phyloP scores from a whole-genome alignment of 2,329 filamentous ascomycete genomes.

The Arthrobotrys sinensis region DNA sequence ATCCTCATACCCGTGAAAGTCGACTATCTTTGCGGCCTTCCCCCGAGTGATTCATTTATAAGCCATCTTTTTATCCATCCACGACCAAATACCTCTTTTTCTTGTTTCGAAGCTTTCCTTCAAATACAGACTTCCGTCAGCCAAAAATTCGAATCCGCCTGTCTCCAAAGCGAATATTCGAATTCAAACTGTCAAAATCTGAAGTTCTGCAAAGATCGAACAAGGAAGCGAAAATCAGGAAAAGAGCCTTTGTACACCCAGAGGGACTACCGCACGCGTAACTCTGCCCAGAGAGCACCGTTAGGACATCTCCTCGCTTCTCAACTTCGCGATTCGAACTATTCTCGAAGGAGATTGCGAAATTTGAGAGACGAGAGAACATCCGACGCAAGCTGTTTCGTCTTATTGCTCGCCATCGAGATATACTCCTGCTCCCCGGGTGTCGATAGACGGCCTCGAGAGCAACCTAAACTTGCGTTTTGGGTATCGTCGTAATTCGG shows the following conservation, averaged over 20 bases:
- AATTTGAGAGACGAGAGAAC: conserved; percentile 25
- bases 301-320: conserved; percentile 24
- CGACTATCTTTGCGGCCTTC: conserved; percentile 46
- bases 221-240: conserved; percentile 32
- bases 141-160: conserved; percentile 45
- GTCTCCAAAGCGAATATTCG: neutral
- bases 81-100: conserved; percentile 22
- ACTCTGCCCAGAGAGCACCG: conserved; percentile 11
- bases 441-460: conserved; percentile 35
- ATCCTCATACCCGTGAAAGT: conserved; percentile 56
- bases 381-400: conserved; percentile 59
- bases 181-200: conserved; percentile 37
- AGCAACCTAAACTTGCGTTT: conserved; percentile 59
- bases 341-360: conserved; percentile 47
- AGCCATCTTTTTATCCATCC: conserved; percentile 53
- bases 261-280: conserved; percentile 39
- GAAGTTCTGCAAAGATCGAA: conserved; percentile 28
- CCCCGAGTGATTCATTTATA: conserved; percentile 59
- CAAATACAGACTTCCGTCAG: conserved; percentile 27
- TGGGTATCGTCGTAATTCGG: conserved; percentile 61
- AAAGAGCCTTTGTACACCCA: conserved; percentile 20
- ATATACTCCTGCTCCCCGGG: conserved; percentile 21
- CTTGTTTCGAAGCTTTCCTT: conserved; percentile 16
- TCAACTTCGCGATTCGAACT: conserved; percentile 51
- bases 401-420: conserved; percentile 49